Percentiles rank a stretch among this genome's conserved stretches.
phyloP scores from a whole-genome alignment of 108 stramenopile species.

The Aurantiochytrium sp. region DNA sequence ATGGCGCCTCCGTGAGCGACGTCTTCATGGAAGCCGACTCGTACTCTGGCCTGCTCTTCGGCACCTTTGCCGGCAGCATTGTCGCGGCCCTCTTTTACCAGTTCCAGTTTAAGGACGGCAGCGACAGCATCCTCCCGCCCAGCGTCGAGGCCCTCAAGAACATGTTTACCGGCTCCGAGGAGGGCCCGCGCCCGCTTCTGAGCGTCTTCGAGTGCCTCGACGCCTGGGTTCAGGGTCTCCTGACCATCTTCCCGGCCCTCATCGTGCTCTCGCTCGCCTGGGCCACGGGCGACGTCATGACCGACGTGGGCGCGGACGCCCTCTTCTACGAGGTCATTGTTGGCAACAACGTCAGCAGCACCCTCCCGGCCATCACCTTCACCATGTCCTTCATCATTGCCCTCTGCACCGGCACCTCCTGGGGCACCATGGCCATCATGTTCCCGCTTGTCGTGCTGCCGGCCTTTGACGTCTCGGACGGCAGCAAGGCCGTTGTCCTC shows the following conservation, averaged over 20 bases:
- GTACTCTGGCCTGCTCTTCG: slow-evolving; percentile 62
- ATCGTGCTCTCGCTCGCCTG: slow-evolving; percentile 58
- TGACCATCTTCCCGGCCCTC: slow-evolving; percentile 48
- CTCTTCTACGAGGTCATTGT: slow-evolving; percentile 51
- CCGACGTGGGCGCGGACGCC: slow-evolving; percentile 53
- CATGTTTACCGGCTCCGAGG: neutral
- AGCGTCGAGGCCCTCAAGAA: neutral
- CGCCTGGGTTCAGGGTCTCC: slow-evolving; percentile 53
- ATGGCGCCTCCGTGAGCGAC: slow-evolving; percentile 45
- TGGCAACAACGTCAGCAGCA: slow-evolving; percentile 38
- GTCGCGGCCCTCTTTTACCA: slow-evolving; percentile 50
- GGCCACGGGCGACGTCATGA: slow-evolving; percentile 63
- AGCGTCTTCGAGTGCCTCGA: slow-evolving; percentile 44
- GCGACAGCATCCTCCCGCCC: neutral
- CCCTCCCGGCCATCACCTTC: slow-evolving; percentile 63
- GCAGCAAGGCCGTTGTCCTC: slow-evolving; percentile 57
- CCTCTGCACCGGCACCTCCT: slow-evolving; percentile 64
- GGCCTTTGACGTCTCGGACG: slow-evolving; percentile 54
- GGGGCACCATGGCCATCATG: slow-evolving; percentile 74
- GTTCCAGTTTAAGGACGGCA: slow-evolving; percentile 55
- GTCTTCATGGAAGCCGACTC: slow-evolving; percentile 57
- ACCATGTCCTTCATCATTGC: slow-evolving; percentile 63
- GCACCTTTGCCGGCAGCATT: slow-evolving; percentile 56
- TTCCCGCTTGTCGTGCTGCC: slow-evolving; percentile 63
- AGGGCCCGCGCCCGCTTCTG: slow-evolving; percentile 37